Conservation (phyloP, 2,329 filamentous ascomycete species). For the Penicillium freii region DNA sequence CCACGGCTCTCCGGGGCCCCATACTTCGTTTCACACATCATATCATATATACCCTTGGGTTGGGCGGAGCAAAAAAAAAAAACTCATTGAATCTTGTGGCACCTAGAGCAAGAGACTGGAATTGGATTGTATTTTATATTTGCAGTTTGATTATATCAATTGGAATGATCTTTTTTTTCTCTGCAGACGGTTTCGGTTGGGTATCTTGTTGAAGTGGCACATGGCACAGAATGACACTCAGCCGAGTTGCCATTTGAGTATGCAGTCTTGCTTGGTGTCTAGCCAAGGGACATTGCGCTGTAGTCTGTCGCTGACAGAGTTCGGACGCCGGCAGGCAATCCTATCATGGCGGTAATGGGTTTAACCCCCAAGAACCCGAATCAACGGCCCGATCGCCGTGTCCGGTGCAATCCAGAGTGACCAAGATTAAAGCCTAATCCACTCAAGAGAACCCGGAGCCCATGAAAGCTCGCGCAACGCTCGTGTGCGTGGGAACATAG, state of each 20-base stretch:
- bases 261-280: background rate
- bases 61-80: constrained; percentile 24
- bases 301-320: background rate
- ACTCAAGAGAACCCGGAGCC: background rate
- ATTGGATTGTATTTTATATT: constrained; percentile 24
- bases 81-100: constrained; percentile 16
- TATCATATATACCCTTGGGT: constrained; percentile 30
- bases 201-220: background rate
- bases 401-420: background rate
- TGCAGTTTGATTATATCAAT: constrained; percentile 11
- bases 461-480: background rate
- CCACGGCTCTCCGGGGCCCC: background rate
- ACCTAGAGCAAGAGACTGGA: constrained; percentile 25
- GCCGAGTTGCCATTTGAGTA: background rate
- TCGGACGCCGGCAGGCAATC: background rate
- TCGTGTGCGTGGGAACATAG: background rate
- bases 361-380: background rate
- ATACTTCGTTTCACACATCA: constrained; percentile 16
- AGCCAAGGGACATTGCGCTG: background rate
- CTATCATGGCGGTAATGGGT: background rate
- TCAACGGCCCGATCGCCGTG: background rate
- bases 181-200: background rate
- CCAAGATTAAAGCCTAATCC: background rate
- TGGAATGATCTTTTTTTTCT: constrained; percentile 8
- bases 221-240: background rate